Percentiles rank a stretch among this genome's conserved stretches.
These are phyloP conservation scores for Zostera marina DNA, from an alignment of 116 monocot species.

Conservation along the genomic window DNA sequence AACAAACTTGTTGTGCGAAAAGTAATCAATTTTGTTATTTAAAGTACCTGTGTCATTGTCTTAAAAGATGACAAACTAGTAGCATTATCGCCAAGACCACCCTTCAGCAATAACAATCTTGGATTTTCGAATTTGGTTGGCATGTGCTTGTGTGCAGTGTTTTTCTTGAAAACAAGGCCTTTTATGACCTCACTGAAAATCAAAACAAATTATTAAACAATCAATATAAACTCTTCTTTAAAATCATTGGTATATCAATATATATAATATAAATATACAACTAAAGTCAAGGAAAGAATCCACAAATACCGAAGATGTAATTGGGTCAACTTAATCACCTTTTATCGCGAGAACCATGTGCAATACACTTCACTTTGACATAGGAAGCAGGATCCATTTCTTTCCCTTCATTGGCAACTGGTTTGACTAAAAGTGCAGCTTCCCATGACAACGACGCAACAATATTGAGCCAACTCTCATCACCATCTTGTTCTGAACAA, in stretches of 20 bases:
- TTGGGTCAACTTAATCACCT: conserved; percentile 30
- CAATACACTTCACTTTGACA: conserved; percentile 93
- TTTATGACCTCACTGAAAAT: conserved; percentile 79
- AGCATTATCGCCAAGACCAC: conserved; percentile 47
- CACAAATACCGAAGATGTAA: not conserved
- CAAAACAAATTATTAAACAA: not conserved
- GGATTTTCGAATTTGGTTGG: conserved; percentile 60
- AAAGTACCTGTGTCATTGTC: conserved; percentile 60
- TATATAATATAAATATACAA: not conserved
- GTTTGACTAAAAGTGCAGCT: conserved; percentile 69
- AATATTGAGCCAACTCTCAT: conserved; percentile 57
- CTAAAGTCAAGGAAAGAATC: not conserved
- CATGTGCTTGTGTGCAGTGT: conserved; percentile 95
- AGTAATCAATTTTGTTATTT: not conserved
- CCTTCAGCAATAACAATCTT: conserved; percentile 53
- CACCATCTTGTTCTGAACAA: conserved; percentile 12
- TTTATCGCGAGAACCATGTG: conserved; percentile 48
- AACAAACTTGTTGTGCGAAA: not conserved
- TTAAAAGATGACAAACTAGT: conserved; percentile 72
- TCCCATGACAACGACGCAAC: conserved; percentile 80
- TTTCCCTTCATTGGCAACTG: conserved; percentile 61
- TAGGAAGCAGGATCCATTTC: conserved; percentile 87
- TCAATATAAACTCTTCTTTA: not conserved
- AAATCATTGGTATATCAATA: not conserved
- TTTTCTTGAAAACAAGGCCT: conserved; percentile 92